A percentile compares a stretch with the other conserved stretches of the same genome.
Conservation (phyloP, 805 yeast species). For the Kluyveromyces lactis region DNA sequence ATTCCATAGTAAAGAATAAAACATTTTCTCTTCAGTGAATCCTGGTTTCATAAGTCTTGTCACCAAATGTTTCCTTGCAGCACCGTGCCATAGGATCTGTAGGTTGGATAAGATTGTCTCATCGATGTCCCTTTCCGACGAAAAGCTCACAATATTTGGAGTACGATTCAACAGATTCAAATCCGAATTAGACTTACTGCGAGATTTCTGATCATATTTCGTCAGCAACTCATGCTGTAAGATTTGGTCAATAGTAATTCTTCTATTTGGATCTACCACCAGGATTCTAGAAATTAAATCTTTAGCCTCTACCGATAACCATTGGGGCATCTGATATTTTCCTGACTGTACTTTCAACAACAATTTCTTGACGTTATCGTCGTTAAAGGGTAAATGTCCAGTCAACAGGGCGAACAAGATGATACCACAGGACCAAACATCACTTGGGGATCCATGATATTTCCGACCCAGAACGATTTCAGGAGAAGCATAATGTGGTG, state of each 20-base stretch:
- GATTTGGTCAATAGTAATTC: slow-evolving; percentile 63
- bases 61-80: slow-evolving; percentile 48
- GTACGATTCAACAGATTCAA: slow-evolving; percentile 16
- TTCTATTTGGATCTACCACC: slow-evolving; percentile 58
- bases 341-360: slow-evolving; percentile 73
- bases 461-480: slow-evolving; percentile 73
- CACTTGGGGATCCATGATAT: slow-evolving; percentile 79
- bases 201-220: slow-evolving; percentile 41
- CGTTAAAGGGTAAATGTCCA: slow-evolving; percentile 79
- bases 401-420: slow-evolving; percentile 70
- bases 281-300: slow-evolving; percentile 59
- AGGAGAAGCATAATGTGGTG: slow-evolving; percentile 86
- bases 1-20: slow-evolving; percentile 64
- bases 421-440: slow-evolving; percentile 86
- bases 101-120: slow-evolving; percentile 65
- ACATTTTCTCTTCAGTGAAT: slow-evolving; percentile 68
- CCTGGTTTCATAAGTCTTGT: slow-evolving; percentile 45
- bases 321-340: slow-evolving; percentile 60
- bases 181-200: slow-evolving; percentile 25
- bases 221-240: slow-evolving; percentile 68
- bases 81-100: slow-evolving; percentile 77
- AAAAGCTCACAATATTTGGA: slow-evolving; percentile 14
- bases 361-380: slow-evolving; percentile 64
- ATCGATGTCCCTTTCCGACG: slow-evolving; percentile 47
- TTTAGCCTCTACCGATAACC: slow-evolving; percentile 55